phyloP scores from a whole-genome alignment of 345 rosid genomes.

The Bruguiera parviflora region DNA sequence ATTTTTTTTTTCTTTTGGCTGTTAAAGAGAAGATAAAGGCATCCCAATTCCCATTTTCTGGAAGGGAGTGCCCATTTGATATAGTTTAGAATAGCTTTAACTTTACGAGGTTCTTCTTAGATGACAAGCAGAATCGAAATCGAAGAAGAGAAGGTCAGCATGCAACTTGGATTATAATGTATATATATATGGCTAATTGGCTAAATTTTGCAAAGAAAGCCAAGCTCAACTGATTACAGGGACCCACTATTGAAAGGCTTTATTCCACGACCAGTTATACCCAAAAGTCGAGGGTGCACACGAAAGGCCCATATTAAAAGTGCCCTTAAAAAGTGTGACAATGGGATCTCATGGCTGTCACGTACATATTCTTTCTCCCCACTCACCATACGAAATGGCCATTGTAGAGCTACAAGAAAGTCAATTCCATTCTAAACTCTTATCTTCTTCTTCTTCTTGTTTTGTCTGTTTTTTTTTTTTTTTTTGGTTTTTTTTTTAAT shows the following conservation, averaged over 20 bases:
- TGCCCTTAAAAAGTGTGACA: not conserved
- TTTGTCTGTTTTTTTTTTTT: too few species aligned
- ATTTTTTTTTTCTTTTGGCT: not conserved
- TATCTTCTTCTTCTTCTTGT: too few species aligned
- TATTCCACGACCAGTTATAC: not conserved
- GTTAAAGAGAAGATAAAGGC: not conserved
- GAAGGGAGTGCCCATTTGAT: not conserved
- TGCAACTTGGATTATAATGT: too few species aligned
- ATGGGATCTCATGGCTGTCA: not conserved
- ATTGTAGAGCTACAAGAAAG: too few species aligned
- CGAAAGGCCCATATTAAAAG: not conserved
- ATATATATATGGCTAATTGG: not conserved
- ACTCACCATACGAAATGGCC: not conserved
- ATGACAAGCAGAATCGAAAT: not conserved
- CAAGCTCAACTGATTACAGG: not conserved
- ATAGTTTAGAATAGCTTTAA: not conserved
- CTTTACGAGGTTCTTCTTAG: not conserved
- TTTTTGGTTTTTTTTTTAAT: too few species aligned
- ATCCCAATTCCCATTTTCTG: not conserved
- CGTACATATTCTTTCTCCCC: not conserved
- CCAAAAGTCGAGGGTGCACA: not conserved
- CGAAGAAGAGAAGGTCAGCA: not conserved
- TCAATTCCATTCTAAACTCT: too few species aligned
- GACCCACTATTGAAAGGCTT: not conserved
- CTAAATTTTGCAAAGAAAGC: not conserved